Evolutionary conservation across 495 filamentous ascomycete species (phyloP).

Genomic region (Talaromyces wortmannii): DNA sequence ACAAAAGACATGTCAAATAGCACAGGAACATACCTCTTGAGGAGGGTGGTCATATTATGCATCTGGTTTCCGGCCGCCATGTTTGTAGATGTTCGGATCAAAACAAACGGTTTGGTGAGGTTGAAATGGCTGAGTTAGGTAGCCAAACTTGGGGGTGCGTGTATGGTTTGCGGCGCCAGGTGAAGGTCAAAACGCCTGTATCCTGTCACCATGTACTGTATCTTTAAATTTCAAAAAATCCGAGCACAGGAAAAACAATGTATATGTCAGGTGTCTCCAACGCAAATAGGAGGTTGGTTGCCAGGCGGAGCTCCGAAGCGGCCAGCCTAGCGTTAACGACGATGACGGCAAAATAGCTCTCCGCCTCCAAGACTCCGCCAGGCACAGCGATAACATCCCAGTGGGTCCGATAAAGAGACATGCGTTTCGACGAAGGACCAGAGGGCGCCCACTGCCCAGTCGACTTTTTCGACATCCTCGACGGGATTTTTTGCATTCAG

Average conservation of each 20-base stretch:
- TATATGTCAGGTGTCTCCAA: neutral
- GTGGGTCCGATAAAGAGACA: neutral
- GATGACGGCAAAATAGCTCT: neutral
- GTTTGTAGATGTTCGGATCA: constrained; percentile 9
- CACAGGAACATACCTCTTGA: constrained; percentile 75
- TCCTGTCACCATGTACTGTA: no score
- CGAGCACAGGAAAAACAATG: no score
- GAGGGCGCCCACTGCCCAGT: neutral
- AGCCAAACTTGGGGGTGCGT: no score
- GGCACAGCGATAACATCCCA: neutral
- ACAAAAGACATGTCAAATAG: neutral
- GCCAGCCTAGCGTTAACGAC: neutral
- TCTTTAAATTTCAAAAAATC: no score
- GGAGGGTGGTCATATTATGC: constrained; percentile 94
- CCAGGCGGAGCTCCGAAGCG: neutral
- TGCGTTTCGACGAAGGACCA: neutral
- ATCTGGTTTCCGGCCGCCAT: constrained; percentile 62
- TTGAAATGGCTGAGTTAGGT: no score
- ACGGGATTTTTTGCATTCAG: no score
- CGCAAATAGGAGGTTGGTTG: neutral
- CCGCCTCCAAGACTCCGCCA: neutral
- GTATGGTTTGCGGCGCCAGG: no score
- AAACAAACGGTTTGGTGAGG: neutral
- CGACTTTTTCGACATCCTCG: no score
- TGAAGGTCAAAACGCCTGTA: no score